Base-by-base conservation (phyloP, 139 green algal genomes). In the Diplosphaera chodatii region DNA sequence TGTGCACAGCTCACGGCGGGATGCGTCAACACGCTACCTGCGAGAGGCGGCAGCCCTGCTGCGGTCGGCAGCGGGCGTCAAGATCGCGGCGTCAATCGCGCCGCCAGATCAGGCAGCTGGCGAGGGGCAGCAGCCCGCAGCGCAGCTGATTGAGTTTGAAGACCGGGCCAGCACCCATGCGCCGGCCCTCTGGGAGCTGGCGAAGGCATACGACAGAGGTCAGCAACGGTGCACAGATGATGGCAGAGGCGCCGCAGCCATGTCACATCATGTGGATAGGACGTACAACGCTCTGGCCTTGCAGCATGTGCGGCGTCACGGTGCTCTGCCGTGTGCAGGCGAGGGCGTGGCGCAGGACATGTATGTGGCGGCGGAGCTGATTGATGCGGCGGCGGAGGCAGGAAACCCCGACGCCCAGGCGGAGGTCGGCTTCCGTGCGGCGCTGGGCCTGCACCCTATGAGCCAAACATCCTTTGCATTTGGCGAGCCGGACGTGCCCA, bases 341-440 rank as follows among this genome's bases (percentile, higher is more conserved):
- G 73, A 72, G 8, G 88, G 88, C 22, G 77, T 82, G 2, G 30
- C 80, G 15, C 65, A 69, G 6, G 80, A 94, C 71, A 73, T 80
- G 4, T 40, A 67, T 25, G 77, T 94, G 33, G 80, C 90, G 1
- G 71, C 88, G 64, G 71, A 83, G 63, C 82, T 96, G 55, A 84
- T 93, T 63, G 75, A 71, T 0, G n/a, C 40, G 10, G 86, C 92
- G 32, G 83, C 90, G 25, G 78, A 82, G 16, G 40, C 79, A 22
- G 91, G 91, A 0, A 81, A 93, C 69, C 66, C 88, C 8, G 81
- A 90, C 63, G 87, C 88, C 3, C 89, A 95, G 62, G 87, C 84
- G 0, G 77, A 89, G 56, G 79, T 94, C 79, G 90, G 65, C 0
- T 67, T 91, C 59, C 69, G 82, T 25, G 72, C 80, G 25, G 76